Percentiles rank a stretch among this genome's conserved stretches.
phyloP scores from a whole-genome alignment of 2,329 filamentous ascomycete species.

The Trichothecium sympodiale region DNA sequence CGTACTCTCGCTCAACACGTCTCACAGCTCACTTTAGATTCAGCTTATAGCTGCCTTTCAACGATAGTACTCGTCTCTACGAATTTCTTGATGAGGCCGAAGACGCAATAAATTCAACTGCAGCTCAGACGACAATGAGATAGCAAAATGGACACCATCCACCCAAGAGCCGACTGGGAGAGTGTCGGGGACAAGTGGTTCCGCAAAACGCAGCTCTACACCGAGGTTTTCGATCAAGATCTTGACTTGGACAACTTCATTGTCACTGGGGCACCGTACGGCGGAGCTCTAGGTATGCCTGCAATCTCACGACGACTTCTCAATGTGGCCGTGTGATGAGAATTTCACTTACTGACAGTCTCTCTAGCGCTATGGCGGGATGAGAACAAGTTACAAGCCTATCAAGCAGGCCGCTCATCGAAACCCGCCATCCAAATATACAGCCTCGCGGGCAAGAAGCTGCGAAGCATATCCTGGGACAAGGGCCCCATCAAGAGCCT shows the following conservation, averaged over 20 bases:
- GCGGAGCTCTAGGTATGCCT: constrained; percentile 75
- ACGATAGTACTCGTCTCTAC: too few species aligned
- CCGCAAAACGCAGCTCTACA: constrained; percentile 88
- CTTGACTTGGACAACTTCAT: constrained; percentile 92
- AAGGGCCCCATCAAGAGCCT: constrained; percentile 77
- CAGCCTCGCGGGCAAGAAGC: constrained; percentile 80
- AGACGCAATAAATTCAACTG: not conserved
- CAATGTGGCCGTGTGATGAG: too few species aligned
- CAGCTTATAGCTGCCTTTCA: not conserved
- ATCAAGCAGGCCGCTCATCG: constrained; percentile 56
- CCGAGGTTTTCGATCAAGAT: constrained; percentile 83
- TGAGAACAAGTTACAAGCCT: constrained; percentile 71
- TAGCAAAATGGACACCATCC: constrained; percentile 41
- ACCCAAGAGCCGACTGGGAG: constrained; percentile 85
- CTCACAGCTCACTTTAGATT: not conserved
- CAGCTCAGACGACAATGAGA: not conserved
- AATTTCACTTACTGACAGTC: constrained; percentile 4
- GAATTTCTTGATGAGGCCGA: too few species aligned
- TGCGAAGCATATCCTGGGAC: constrained; percentile 84
- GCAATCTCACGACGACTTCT: not conserved
- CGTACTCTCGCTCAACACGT: not conserved
- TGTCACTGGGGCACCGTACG: constrained; percentile 83
- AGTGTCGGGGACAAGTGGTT: constrained; percentile 89
- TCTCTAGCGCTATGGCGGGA: constrained; percentile 72
- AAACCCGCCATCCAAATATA: constrained; percentile 91